Conservation (phyloP, 2,329 filamentous ascomycete species). For the Botrytis porri region DNA sequence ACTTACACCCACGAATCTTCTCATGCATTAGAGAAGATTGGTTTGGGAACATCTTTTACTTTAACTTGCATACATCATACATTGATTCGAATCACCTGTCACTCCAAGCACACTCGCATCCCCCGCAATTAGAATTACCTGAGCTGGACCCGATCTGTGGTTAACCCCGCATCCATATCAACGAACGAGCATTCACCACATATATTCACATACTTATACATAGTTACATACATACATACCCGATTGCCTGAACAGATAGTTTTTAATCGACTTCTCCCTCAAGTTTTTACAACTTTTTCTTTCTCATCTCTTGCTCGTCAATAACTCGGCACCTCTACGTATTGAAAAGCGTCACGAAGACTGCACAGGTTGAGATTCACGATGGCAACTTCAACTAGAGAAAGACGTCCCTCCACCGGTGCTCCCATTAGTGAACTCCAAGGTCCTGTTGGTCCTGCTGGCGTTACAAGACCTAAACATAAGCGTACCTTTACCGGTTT, state of each 20-base stretch:
- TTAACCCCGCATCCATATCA: background rate
- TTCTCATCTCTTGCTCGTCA: background rate
- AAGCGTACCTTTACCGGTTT: conserved; percentile 96
- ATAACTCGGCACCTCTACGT: background rate
- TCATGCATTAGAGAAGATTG: background rate
- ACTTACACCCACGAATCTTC: background rate
- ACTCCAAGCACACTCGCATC: background rate
- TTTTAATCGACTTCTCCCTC: background rate
- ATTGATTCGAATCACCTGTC: background rate
- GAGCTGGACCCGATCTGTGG: conserved; percentile 3
- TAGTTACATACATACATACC: background rate
- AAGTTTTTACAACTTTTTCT: background rate
- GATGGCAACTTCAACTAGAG: conserved; percentile 41
- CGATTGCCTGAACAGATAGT: background rate
- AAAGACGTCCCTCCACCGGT: conserved; percentile 77
- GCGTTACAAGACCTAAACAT: conserved; percentile 87
- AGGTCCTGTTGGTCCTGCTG: conserved; percentile 75
- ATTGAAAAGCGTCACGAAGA: background rate
- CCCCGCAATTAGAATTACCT: background rate
- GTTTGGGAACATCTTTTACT: background rate
- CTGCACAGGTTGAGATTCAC: background rate
- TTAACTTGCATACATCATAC: background rate
- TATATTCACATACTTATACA: background rate
- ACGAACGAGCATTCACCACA: conserved; percentile 5
- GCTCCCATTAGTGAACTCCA: conserved; percentile 84